Percentiles rank a stretch among this genome's conserved stretches.
Conservation (phyloP, 2,329 filamentous ascomycete genomes). For the Aspergillus aculeatus region DNA sequence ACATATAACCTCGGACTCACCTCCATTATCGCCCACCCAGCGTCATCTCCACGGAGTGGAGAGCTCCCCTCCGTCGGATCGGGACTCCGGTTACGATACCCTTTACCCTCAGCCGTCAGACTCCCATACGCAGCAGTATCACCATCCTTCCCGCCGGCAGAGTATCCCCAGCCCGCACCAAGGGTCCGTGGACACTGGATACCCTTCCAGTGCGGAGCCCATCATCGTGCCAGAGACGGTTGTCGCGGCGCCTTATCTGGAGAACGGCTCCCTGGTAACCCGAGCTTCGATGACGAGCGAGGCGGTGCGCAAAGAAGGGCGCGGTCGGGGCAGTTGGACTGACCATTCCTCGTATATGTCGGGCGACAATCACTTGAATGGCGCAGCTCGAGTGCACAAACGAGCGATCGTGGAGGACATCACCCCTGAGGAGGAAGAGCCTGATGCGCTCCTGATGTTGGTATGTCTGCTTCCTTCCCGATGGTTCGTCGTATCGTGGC, state of each 20-base stretch:
- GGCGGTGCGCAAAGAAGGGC: conserved; percentile 30
- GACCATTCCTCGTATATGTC: conserved; percentile 38
- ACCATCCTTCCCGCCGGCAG: conserved; percentile 11
- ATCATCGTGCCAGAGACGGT: conserved; percentile 23
- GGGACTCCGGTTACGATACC: conserved; percentile 20
- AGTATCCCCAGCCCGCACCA: conserved; percentile 4
- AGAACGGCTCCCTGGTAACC: conserved; percentile 24
- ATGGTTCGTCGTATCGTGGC: not conserved
- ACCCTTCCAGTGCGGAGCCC: conserved; percentile 17
- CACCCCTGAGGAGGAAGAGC: conserved; percentile 28
- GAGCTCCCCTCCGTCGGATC: conserved; percentile 20
- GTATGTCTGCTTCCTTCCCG: conserved; percentile 25
- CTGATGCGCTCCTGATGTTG: conserved; percentile 47
- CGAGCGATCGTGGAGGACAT: conserved; percentile 29
- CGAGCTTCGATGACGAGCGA: conserved; percentile 28
- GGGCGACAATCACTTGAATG: conserved; percentile 26
- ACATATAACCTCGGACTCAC: conserved; percentile 13
- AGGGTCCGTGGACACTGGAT: conserved; percentile 19
- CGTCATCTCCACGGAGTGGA: conserved; percentile 6
- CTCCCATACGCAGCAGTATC: conserved; percentile 19
- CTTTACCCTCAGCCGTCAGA: conserved; percentile 23
- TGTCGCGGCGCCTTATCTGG: conserved; percentile 22
- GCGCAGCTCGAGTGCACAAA: conserved; percentile 27
- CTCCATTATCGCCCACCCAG: conserved; percentile 10
- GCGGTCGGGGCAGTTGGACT: conserved; percentile 31